Conservation (phyloP, 2,329 filamentous ascomycete genomes). For the Colletotrichum sojae region DNA sequence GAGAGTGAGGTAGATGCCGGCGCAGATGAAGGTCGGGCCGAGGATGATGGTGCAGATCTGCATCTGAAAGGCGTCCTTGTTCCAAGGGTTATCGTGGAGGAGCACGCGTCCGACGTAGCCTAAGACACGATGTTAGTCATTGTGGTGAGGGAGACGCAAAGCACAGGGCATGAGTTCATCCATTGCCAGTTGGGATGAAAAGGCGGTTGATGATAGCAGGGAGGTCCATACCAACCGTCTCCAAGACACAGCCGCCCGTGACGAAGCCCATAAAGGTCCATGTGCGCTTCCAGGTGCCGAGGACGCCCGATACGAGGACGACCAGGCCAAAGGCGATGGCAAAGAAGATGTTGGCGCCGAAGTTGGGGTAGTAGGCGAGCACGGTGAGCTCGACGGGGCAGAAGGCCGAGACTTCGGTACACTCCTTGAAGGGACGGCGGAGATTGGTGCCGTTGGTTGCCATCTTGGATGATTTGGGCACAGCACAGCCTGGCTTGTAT, state of each 20-base stretch:
- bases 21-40: slow-evolving; percentile 72
- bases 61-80: slow-evolving; percentile 67
- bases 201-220: background rate
- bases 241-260: slow-evolving; percentile 63
- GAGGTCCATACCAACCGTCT: slow-evolving; percentile 61
- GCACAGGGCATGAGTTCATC: slow-evolving; percentile 23
- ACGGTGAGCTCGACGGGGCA: slow-evolving; percentile 69
- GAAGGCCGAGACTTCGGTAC: slow-evolving; percentile 54
- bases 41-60: slow-evolving; percentile 73
- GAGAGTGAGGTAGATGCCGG: slow-evolving; percentile 75
- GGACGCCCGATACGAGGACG: slow-evolving; percentile 55
- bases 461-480: slow-evolving; percentile 14
- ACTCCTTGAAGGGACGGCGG: slow-evolving; percentile 45
- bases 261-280: slow-evolving; percentile 69
- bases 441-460: slow-evolving; percentile 31
- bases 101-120: slow-evolving; percentile 68
- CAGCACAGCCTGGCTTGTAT: too few relatives aligned
- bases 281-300: slow-evolving; percentile 66
- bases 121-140: slow-evolving; percentile 42
- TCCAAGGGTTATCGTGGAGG: slow-evolving; percentile 68
- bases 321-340: slow-evolving; percentile 63
- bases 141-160: background rate
- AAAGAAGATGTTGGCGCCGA: slow-evolving; percentile 70
- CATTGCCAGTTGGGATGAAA: background rate
- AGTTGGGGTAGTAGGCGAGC: slow-evolving; percentile 69